Evolutionary conservation across 495 filamentous ascomycete genomes (phyloP), one percentile per base, ranked within the genome.

Genomic region (Chaetomium tenue): DNA sequence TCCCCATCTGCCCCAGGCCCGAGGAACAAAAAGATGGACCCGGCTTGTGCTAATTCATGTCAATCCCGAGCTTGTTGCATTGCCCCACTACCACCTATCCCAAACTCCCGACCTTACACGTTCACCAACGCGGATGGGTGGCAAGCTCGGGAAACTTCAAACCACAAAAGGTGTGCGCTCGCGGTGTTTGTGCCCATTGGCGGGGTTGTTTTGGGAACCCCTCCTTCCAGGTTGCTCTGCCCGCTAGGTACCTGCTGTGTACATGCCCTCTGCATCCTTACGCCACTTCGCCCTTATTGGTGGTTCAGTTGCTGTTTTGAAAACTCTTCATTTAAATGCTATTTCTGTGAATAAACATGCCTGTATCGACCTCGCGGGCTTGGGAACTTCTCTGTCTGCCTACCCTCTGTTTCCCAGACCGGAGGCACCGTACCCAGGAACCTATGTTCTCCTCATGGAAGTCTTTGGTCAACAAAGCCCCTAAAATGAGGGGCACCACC

Each of bases 11-110:
- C 46, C 39, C 48, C 26, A 42, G 48, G 33, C 25, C 62, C 47
- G 48, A 53, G 37, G 63, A 61, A 69, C 47, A 60, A 65, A 63
- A 61, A 57, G 65, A n/a, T n/a, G n/a, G n/a, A 37, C 46, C 55
- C 55, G 53, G 42, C 26, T 3, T 52, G 30, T 58, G 37, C 42
- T 30, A 57, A 58, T 42, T 52, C 51, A 50, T n/a, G 46, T 50
- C 46, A 37, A 37, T 37, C 33, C 33, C 33, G 33, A 37, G 33
- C 40, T 18, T 20, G 46, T n/a, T 50, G 46, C 46, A 50, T 23
- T 50, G 57, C 60, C 65, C 60, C 64, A 59, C 65, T 48, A 52
- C 51, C 60, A 52, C 51, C 60, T 46, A 30, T 30, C 28, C 28
- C 12, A 33, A 42, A 42, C 50, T 58, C 33, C 42, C 54, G 61